Conservation (phyloP, 441 rosid genomes). For the Dalechampia spathulata region DNA sequence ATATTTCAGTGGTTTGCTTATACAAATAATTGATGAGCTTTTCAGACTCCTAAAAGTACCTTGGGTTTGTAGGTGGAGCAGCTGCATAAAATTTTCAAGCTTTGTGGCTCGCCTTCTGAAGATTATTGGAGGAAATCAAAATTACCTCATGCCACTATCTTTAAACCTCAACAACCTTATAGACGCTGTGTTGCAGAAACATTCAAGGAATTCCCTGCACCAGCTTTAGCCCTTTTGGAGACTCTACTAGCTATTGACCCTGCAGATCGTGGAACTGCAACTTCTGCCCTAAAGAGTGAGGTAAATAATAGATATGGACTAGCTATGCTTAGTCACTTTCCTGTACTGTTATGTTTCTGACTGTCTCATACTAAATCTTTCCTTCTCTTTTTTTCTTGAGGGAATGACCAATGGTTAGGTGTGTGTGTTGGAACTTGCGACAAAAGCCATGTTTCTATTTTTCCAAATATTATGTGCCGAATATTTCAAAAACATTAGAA, state of each 20-base stretch:
- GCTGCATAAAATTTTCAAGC: conserved; percentile 92
- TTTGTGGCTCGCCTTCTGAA: conserved; percentile 94
- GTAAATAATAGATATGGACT: conserved; percentile 28
- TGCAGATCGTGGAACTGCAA: conserved; percentile 80
- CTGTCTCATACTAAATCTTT: not conserved
- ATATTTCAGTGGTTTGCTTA: no score
- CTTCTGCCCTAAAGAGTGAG: conserved; percentile 73
- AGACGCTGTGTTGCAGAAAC: conserved; percentile 82
- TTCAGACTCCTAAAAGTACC: no score
- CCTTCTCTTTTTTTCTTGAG: not conserved
- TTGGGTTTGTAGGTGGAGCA: conserved; percentile 70
- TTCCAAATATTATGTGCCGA: no score
- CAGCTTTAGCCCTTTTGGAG: conserved; percentile 83
- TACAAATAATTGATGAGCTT: not conserved
- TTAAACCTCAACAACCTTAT: conserved; percentile 94
- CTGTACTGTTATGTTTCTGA: not conserved
- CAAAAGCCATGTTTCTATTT: no score
- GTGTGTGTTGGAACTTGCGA: not conserved
- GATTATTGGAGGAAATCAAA: conserved; percentile 90
- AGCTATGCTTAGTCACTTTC: not conserved
- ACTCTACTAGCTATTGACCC: conserved; percentile 82
- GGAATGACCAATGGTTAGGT: not conserved
- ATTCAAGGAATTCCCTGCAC: conserved; percentile 83
- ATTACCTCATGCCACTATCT: conserved; percentile 92
- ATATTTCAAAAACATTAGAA: no score